phyloP scores from a whole-genome alignment of 768 basidiomycete species.

The Termitomyces sp. region DNA sequence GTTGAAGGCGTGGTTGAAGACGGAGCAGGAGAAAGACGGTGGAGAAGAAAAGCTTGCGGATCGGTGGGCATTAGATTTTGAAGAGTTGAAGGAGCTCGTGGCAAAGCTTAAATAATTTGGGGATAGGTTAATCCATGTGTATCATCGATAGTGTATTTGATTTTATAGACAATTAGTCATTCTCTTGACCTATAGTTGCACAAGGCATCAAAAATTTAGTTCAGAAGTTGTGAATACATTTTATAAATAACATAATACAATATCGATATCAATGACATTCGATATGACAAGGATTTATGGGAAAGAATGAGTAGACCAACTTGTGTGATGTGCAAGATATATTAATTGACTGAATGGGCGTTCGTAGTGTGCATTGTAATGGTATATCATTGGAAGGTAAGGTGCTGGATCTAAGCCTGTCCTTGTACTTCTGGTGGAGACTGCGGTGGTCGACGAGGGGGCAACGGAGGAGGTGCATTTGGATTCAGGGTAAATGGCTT shows the following conservation, averaged over 20 bases:
- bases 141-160: too few species aligned
- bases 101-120: background rate
- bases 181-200: too few species aligned
- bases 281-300: too few species aligned
- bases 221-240: too few species aligned
- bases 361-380: background rate
- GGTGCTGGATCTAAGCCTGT: background rate
- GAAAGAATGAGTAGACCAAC: background rate
- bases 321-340: background rate
- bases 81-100: constrained; percentile 1
- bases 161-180: too few species aligned
- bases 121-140: too few species aligned
- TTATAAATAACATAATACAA: too few species aligned
- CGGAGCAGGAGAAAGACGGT: background rate
- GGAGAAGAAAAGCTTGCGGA: constrained; percentile 3
- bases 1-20: background rate
- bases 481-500: background rate
- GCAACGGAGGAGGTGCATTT: constrained; percentile 17
- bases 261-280: too few species aligned
- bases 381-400: background rate
- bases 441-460: constrained; percentile 14
- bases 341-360: background rate
- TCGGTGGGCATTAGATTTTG: background rate
- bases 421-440: background rate
- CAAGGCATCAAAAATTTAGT: too few species aligned